Base-by-base conservation (phyloP, 768 basidiomycete species). In the Leccinum disarticulatum region DNA sequence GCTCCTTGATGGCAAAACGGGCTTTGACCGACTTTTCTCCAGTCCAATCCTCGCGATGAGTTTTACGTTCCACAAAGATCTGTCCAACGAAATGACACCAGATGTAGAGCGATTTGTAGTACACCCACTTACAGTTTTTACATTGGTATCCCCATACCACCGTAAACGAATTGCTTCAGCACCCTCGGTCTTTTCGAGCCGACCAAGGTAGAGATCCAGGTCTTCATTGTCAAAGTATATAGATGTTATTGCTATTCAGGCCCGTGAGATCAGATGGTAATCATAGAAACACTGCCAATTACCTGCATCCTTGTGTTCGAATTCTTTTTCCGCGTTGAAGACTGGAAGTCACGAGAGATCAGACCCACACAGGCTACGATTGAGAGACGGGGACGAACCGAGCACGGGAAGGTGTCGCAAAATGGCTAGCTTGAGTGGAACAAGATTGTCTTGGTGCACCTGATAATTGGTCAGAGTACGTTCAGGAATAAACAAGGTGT, bases 21-120 rank as follows among this genome's bases (percentile, higher is more conserved):
- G 95, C 91, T 75, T 98, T 99, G 70, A 98, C 95, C 10, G 93
- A 95, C 75, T 98, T 98, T 74, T 99, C 96, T 35, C 97, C 97
- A 1, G 96, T 98, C 97, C 97, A 99, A 70, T 99, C 97, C 75
- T 99, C 97, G 56, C 95, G 85, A 71, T 99, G 91, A 0, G 91
- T 93, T 75, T 93, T 93, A 46, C 91, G 88, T 75, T 93, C 91
- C 19, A 93, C 87, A 64, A 91, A 93, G 41, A 93, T 91, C 88
- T 91, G 66, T 19, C 7, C 13, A 6, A 53, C 22, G 33, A 51
- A 27, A 62, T 61, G 35, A 43, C 1, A 36, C 53, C 25, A 46
- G 31, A 55, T 53, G 10, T 28, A n/a, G 2, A 13, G 31, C 30
- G 17, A 30, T 11, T 3, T 54, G 43, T n/a, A 35, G 49, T 55